Evolutionary conservation across 208 protist species (phyloP), one percentile per base, ranked within the genome.

Genomic region (Crithidia sp.): DNA sequence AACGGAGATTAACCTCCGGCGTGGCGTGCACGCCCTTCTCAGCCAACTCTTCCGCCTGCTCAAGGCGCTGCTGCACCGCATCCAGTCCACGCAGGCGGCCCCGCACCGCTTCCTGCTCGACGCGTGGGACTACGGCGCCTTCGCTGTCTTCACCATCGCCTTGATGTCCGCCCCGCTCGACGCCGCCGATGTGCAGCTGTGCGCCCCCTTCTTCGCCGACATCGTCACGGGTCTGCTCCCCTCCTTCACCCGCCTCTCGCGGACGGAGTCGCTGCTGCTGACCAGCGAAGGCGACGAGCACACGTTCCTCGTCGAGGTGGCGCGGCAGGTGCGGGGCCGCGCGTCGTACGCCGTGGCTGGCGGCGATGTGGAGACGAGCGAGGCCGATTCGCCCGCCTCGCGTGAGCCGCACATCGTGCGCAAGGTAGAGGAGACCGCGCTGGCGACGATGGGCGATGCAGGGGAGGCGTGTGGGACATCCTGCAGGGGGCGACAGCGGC

Each of bases 41-140:
- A 58, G 70, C 10, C 63, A 67, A 53, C 67, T 95, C 5, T 90
- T 88, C 64, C 61, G 55, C 4, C 66, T 83, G 3, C 57, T 95
- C 41, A 77, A 74, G 58, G 78, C 63, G 80, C 61, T 78, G 49
- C 66, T 66, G 52, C 69, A 79, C 63, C 77, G 70, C 72, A 67
- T 66, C 43, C 65, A 74, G 59, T 67, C 68, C 14, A 73, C 64
- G 60, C 75, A 77, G 39, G 69, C 66, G 49, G 65, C 76, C 28
- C 80, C 87, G 45, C 83, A 92, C 58, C 76, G 77, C 60, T 94
- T 91, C 72, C 45, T 94, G 44, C 67, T 82, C 7, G 79, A 90
- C 63, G 36, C 83, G 37, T 88, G 85, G 80, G 78, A 84, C 71
- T 90, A 91, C 81, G 85, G 81, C 41, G 58, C 78, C 14, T 86